Base-by-base conservation (phyloP, 306 rosid genomes). In the Quillaja saponaria region DNA sequence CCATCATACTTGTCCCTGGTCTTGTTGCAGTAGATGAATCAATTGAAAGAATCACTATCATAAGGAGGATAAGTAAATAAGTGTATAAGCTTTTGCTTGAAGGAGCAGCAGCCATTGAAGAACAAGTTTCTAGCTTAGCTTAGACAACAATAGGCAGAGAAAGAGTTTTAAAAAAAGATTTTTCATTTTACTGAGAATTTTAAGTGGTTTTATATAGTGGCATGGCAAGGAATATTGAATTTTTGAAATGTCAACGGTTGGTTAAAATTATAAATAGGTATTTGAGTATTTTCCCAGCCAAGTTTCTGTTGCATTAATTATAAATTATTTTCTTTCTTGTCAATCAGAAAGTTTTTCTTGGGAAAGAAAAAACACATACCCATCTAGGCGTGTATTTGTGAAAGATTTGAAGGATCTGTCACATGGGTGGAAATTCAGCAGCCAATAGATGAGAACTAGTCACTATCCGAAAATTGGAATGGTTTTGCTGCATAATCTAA, bases 181-280 rank as follows among this genome's bases (percentile, higher is more conserved):
- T 12, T 19, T 28, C 25, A 11, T 68, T 66, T 61, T 38, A 40
- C 64, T 31, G 71, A 35, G 60, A 58, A 34, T 41, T n/a, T n/a
- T 31, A 45, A 42, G 49, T n/a, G 69, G 71, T 64, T 59, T 63
- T 72, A n/a, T n/a, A n/a, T n/a, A 63, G 52, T 6, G 1, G 52
- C 83, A 88, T 83, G 94, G 86, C 50, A 70, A 35, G 41, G 78
- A 80, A 68, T 68, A 66, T 20, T 72, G 82, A 65, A 34, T 28
- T 73, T 25, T 76, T 51, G 47, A 73, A 37, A 80, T 78, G 90
- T 89, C 95, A 89, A 89, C 87, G 74, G 45, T 71, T 73, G 71
- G 45, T 53, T 35, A 1, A 10, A 2, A 55, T n/a, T n/a, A n/a
- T n/a, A n/a, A n/a, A n/a, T n/a, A n/a, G n/a, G 45, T 75, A 68